These are phyloP conservation scores for Exophiala sp. DNA, from an alignment of 2,329 filamentous ascomycete genomes.

Conservation along the genomic window DNA sequence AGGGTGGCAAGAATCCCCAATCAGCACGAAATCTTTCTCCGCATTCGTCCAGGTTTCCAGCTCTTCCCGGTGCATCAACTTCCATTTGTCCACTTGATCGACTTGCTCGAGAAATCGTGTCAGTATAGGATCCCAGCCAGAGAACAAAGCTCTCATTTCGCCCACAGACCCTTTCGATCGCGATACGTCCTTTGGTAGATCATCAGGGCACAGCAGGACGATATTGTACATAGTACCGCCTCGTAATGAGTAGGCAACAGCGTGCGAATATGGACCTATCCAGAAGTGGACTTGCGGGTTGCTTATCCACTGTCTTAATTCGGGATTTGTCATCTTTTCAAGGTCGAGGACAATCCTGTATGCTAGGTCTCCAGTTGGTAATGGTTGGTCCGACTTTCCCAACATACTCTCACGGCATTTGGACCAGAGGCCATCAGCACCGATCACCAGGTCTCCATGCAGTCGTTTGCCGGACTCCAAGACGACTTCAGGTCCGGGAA, in stretches of 20 bases:
- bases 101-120: conserved; percentile 28
- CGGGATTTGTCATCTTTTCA: conserved; percentile 48
- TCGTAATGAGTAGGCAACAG: conserved; percentile 48
- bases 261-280: conserved; percentile 54
- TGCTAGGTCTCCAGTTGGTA: conserved; percentile 55
- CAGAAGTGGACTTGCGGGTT: conserved; percentile 53
- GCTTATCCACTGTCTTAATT: conserved; percentile 44
- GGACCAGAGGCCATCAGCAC: conserved; percentile 50
- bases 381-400: conserved; percentile 42
- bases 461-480: conserved; percentile 35
- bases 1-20: conserved; percentile 65
- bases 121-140: conserved; percentile 34
- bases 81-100: conserved; percentile 28
- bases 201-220: conserved; percentile 47
- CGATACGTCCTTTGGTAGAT: conserved; percentile 36
- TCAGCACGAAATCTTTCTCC: conserved; percentile 38
- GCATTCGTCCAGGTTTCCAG: conserved; percentile 20
- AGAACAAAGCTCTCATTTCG: conserved; percentile 33
- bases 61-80: conserved; percentile 48
- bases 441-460: conserved; percentile 46
- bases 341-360: conserved; percentile 53
- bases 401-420: conserved; percentile 45
- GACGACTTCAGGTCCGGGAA: conserved; percentile 31
- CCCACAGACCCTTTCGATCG: conserved; percentile 34
- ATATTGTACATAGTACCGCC: conserved; percentile 48